Conservation (phyloP, 768 basidiomycete species). For the Lanmaoa rubissima region DNA sequence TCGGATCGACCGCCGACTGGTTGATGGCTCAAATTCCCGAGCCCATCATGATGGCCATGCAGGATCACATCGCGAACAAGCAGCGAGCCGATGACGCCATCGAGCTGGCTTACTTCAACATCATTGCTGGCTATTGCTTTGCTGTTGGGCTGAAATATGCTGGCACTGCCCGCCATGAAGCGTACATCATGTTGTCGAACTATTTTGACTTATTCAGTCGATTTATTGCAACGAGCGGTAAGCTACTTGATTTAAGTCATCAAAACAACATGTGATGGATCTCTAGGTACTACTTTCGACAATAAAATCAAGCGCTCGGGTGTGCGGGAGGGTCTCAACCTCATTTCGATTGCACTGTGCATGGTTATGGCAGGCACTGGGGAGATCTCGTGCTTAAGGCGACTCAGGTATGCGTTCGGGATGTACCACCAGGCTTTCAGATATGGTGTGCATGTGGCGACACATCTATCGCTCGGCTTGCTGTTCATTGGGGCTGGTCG, state of each 20-base stretch:
- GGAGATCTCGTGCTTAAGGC: constrained; percentile 83
- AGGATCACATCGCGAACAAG: constrained; percentile 48
- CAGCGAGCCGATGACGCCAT: constrained; percentile 59
- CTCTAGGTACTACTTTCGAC: constrained; percentile 73
- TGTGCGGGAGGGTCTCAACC: constrained; percentile 81
- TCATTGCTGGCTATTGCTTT: constrained; percentile 89
- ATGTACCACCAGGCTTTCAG: constrained; percentile 73
- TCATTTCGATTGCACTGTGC: constrained; percentile 81
- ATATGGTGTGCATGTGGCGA: constrained; percentile 89
- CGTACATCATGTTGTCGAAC: constrained; percentile 76
- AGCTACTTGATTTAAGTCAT: constrained; percentile 23
- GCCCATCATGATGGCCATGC: constrained; percentile 59
- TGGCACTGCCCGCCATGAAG: constrained; percentile 88
- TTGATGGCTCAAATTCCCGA: constrained; percentile 64
- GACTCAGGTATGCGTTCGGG: constrained; percentile 87
- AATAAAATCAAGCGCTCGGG: constrained; percentile 86
- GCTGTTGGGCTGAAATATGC: constrained; percentile 91
- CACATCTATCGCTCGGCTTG: constrained; percentile 86
- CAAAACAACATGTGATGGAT: constrained; percentile 1
- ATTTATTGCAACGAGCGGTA: constrained; percentile 66
- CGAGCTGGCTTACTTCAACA: constrained; percentile 89
- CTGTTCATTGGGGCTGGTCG: constrained; percentile 93
- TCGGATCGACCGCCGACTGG: constrained; percentile 76
- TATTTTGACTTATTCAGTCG: constrained; percentile 81
- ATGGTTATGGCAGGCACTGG: constrained; percentile 99